Evolutionary conservation across 805 yeast genomes (phyloP).

Genomic region (Lipomyces sp.): DNA sequence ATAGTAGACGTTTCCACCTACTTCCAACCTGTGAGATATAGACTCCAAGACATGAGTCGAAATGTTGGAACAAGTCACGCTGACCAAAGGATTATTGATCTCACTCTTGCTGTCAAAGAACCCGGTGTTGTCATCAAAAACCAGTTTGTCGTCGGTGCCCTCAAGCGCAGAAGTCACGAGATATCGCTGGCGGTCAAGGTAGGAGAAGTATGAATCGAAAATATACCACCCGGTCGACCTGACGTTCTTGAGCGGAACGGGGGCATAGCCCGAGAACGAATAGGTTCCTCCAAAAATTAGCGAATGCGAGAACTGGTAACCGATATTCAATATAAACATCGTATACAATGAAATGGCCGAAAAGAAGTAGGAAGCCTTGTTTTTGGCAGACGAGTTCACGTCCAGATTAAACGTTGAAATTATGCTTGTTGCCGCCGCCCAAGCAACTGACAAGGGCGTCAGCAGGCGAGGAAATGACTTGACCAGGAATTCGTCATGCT

Average conservation of each 20-base stretch:
- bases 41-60: neutral
- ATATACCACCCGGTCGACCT: conserved; percentile 6
- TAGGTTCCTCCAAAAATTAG: conserved; percentile 5
- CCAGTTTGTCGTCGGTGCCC: conserved; percentile 1
- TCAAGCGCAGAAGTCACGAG: conserved; percentile 7
- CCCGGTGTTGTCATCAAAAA: conserved; percentile 5
- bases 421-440: neutral
- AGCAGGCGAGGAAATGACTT: neutral
- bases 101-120: neutral
- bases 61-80: neutral
- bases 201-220: conserved; percentile 8
- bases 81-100: neutral
- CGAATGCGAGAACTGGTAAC: neutral
- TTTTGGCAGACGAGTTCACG: neutral
- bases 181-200: conserved; percentile 8
- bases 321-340: conserved; percentile 2
- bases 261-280: neutral
- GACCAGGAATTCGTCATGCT: conserved; percentile 6
- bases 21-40: no score
- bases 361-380: neutral
- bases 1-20: no score
- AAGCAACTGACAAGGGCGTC: neutral
- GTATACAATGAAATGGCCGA: conserved; percentile 3
- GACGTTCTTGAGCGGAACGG: conserved; percentile 2
- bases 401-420: neutral